Base-by-base conservation (phyloP, 495 filamentous ascomycete species). In the Trichoderma asperelloides region DNA sequence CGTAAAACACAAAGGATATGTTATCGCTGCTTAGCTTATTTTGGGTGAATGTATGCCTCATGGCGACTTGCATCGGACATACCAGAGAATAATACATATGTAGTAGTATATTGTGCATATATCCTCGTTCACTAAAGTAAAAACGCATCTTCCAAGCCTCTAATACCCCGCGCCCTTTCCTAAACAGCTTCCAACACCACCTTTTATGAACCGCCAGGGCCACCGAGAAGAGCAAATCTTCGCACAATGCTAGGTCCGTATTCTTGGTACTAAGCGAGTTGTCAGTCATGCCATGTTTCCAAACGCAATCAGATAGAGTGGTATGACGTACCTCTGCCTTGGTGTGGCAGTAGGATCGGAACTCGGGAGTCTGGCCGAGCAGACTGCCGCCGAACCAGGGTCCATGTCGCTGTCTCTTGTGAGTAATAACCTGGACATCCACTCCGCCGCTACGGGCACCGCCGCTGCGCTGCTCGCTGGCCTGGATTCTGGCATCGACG, bases 381-480 rank as follows among this genome's bases (percentile, higher is more conserved):
- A 98, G 84, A 74, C 91, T 95, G 64, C 95, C 95, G 72, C 95
- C 95, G 78, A 97, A 98, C 95, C 95, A 98, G 45, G 95, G 95
- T 15, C 95, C 95, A 74, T 98, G 93, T 67, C 92, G 82, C 84
- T 98, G 95, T 76, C 93, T 81, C 84, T 95, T 96, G 81, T 98
- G 96, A 57, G 91, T 90, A 68, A 98, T 93, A 67, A 98, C 95
- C 70, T 96, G 92, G 55, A 98, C 95, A 67, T 98, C 95, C 72
- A 98, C 79, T 51, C 95, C 95, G 62, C 96, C 96, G 73, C 91
- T 95, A 74, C 86, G 87, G n/a, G 89, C 90, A 72, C 97, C 95
- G 25, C 92, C 96, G 45, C 91, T 92, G 74, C 89, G 87, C 64
- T 96, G 91, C 68, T 96, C 88, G 65, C 88, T 91, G 18, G 78